Base-by-base conservation (phyloP, 805 yeast genomes). In the Kazachstania viticola region DNA sequence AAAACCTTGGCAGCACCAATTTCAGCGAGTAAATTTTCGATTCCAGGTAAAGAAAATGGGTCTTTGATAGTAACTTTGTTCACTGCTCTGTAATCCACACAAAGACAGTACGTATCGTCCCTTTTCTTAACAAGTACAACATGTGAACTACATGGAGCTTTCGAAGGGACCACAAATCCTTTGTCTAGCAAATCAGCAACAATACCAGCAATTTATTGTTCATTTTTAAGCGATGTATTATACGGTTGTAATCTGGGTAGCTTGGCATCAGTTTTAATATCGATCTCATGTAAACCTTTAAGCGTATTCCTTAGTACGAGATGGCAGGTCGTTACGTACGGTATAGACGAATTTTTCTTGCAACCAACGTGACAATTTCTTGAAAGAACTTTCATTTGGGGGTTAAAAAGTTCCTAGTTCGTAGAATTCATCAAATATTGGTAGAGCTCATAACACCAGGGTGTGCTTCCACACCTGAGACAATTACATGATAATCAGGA, bases 91-190 rank as follows among this genome's bases (percentile, higher is more conserved):
- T 39, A 39, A 17, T 39, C 40, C 2, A 39, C 36, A 29, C 36
- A 36, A 2, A 39, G 17, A 6, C 36, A 13, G 18, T 29, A 38
- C 2, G 38, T 18, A 6, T 25, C 38, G 21, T 42, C 46, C 16
- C 31, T 35, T 28, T 33, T 39, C 22, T 30, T 31, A 14, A 40
- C 42, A 9, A 42, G 17, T 2, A 42, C 40, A 14, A 42, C 33
- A 5, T 42, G 42, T 9, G 42, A 40, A 14, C 44, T 35, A 24
- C 29, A 36, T 2, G 39, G 37, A 7, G 39, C 21, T 28, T 33
- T 38, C 6, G 35, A 38, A 4, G 40, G 36, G 5, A 13, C 21
- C 5, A 39, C 19, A 30, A 40, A 40, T 14, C 27, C 17, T 19
- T 12, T 31, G 30, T 15, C 34, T 17, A 29, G 12, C 14, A 41